phyloP scores from a whole-genome alignment of 2,329 filamentous ascomycete genomes.

The Teratosphaeriaceae sp. region DNA sequence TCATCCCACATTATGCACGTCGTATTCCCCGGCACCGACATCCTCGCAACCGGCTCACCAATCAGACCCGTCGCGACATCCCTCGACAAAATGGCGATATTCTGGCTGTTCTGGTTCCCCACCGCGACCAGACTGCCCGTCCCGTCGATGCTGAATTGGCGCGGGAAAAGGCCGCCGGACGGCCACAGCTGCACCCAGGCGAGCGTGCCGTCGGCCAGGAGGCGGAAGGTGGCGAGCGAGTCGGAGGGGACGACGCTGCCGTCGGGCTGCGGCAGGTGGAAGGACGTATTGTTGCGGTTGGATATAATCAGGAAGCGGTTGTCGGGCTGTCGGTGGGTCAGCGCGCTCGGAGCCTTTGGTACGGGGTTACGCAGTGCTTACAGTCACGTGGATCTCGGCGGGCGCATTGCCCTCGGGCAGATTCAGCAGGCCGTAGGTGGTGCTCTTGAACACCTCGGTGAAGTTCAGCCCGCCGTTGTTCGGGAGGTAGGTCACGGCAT shows the following conservation, averaged over 20 bases:
- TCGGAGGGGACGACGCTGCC: conserved; percentile 40
- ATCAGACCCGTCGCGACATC: conserved; percentile 55
- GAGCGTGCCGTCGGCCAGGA: conserved; percentile 53
- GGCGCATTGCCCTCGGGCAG: conserved; percentile 45
- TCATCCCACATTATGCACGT: conserved; percentile 11
- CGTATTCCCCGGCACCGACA: conserved; percentile 8
- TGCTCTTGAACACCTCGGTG: conserved; percentile 39
- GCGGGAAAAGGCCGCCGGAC: conserved; percentile 57
- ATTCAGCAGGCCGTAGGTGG: conserved; percentile 40
- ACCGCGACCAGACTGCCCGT: conserved; percentile 59
- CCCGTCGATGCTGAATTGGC: conserved; percentile 61
- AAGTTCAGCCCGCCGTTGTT: conserved; percentile 41
- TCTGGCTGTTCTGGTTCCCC: conserved; percentile 55
- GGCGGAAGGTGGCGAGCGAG: conserved; percentile 56
- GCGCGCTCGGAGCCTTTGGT: neutral
- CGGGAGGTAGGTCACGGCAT: conserved; percentile 39
- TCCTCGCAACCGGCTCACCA: conserved; percentile 27
- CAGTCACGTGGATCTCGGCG: conserved; percentile 47
- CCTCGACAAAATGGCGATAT: conserved; percentile 56
- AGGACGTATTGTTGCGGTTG: conserved; percentile 57
- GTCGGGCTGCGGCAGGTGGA: conserved; percentile 41
- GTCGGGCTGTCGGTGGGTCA: conserved; percentile 28
- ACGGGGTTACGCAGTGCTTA: conserved; percentile 7
- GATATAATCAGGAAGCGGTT: conserved; percentile 59
- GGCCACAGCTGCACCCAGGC: conserved; percentile 52